phyloP scores from a whole-genome alignment of 2,329 filamentous ascomycete genomes.

The Colletotrichum eremochloae region DNA sequence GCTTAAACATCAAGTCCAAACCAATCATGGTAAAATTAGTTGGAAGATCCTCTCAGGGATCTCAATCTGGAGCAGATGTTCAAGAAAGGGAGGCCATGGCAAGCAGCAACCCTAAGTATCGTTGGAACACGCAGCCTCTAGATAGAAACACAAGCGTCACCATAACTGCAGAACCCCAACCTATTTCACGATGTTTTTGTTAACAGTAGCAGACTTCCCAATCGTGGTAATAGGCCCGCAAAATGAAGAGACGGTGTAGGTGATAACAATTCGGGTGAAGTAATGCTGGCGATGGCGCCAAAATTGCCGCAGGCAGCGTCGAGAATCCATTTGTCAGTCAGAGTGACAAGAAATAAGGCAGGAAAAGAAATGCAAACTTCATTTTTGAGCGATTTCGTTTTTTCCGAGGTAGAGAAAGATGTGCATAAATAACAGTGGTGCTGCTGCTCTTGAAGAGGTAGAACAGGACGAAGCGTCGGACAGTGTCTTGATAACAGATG shows the following conservation, averaged over 20 bases:
- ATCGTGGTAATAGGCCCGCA: too few species aligned
- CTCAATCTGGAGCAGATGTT: not conserved
- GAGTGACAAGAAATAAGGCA: too few species aligned
- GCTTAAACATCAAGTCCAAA: constrained; percentile 8
- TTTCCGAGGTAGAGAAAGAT: not conserved
- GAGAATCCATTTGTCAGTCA: too few species aligned
- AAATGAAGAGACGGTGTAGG: too few species aligned
- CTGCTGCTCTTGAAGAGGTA: not conserved
- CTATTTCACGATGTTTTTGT: too few species aligned
- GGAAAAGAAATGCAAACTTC: constrained; percentile 12
- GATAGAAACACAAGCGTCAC: not conserved
- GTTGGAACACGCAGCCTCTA: not conserved
- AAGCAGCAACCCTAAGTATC: not conserved
- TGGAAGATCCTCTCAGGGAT: not conserved
- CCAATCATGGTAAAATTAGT: constrained; percentile 6
- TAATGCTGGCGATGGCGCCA: too few species aligned
- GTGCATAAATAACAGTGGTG: not conserved
- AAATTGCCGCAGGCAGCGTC: too few species aligned
- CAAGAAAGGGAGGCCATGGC: not conserved
- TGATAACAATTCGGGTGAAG: too few species aligned
- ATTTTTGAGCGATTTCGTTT: not conserved
- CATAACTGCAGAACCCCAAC: too few species aligned
- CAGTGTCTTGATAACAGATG: too few species aligned
- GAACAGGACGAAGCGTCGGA: not conserved
- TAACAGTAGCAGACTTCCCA: too few species aligned